Conservation (phyloP, 2,329 filamentous ascomycete genomes). For the Pseudopithomyces maydicus region DNA sequence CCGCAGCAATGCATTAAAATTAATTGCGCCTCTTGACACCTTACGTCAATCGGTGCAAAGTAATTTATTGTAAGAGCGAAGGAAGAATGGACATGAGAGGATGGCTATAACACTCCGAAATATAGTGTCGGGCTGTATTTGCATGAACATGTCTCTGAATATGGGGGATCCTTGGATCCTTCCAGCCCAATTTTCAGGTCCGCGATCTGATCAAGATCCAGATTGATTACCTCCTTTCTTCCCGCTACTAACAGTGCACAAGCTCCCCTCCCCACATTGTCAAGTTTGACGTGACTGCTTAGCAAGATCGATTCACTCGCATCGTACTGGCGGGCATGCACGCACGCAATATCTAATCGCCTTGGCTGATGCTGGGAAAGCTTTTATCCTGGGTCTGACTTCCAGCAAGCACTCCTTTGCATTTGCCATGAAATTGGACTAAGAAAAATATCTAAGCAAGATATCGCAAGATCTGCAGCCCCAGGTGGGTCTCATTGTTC, state of each 20-base stretch:
- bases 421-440: background rate
- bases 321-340: too few relatives aligned
- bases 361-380: too few relatives aligned
- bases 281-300: background rate
- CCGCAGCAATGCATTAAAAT: background rate
- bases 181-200: background rate
- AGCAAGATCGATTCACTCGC: too few relatives aligned
- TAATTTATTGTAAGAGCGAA: too few relatives aligned
- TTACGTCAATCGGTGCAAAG: background rate
- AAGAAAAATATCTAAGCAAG: background rate
- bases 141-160: background rate
- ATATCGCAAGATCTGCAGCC: background rate
- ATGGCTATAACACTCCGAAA: background rate
- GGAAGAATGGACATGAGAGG: too few relatives aligned
- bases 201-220: background rate
- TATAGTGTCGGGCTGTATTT: background rate
- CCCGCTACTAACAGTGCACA: too few relatives aligned
- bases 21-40: background rate
- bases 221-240: background rate
- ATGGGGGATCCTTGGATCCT: background rate
- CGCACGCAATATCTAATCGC: too few relatives aligned
- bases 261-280: background rate
- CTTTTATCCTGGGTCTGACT: too few relatives aligned
- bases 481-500: background rate
- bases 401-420: too few relatives aligned